These are phyloP conservation scores for Phytophthora tubulina DNA, from an alignment of 352 stramenopile genomes.

Conservation along the genomic window DNA sequence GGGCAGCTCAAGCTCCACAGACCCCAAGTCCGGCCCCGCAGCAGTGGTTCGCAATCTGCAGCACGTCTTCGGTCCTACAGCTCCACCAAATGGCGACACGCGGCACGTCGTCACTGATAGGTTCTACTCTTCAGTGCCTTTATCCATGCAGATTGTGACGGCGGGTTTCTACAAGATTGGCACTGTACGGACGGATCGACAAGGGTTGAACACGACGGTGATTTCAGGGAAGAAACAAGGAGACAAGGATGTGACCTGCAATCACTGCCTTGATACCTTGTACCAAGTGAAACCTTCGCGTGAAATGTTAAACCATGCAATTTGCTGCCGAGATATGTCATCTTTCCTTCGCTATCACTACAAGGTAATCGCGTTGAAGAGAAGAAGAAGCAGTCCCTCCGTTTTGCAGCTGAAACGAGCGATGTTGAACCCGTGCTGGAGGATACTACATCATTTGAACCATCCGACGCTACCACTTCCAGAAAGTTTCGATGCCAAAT, in stretches of 20 bases:
- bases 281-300: too few species aligned
- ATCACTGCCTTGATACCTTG: too few species aligned
- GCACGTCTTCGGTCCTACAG: conserved; percentile 9
- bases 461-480: too few species aligned
- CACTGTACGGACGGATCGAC: conserved; percentile 14
- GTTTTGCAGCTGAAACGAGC: too few species aligned
- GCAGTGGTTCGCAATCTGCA: conserved; percentile 28
- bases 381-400: too few species aligned
- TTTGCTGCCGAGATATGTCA: too few species aligned
- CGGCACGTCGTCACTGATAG: conserved; percentile 5
- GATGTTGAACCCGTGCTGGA: too few species aligned
- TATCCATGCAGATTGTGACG: conserved; percentile 25
- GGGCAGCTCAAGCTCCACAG: background rate
- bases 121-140: conserved; percentile 17
- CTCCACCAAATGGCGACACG: conserved; percentile 1
- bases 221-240: conserved; percentile 17
- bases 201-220: conserved; percentile 17
- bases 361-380: too few species aligned
- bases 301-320: too few species aligned
- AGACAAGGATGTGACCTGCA: too few species aligned
- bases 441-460: too few species aligned
- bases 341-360: too few species aligned
- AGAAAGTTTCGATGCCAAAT: conserved; percentile 4
- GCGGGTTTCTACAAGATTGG: conserved; percentile 26
- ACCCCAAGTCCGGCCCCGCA: background rate